Evolutionary conservation across 805 yeast species (phyloP).

Genomic region (Millerago galiae): DNA sequence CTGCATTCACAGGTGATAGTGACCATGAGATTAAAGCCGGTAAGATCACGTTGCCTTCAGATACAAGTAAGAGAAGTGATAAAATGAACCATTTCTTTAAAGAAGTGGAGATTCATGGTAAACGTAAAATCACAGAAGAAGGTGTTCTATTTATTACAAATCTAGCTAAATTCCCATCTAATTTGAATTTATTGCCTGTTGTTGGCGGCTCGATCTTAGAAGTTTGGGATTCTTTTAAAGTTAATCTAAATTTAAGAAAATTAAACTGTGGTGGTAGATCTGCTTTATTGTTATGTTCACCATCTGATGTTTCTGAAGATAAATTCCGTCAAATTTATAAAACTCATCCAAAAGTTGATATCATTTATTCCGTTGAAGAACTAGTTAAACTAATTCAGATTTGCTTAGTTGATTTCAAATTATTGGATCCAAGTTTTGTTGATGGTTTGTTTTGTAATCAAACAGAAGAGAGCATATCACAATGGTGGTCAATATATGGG

Average conservation of each 20-base stretch:
- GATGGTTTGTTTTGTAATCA: slow-evolving; percentile 82
- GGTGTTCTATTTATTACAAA: slow-evolving; percentile 76
- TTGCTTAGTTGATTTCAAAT: slow-evolving; percentile 68
- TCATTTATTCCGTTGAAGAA: slow-evolving; percentile 35
- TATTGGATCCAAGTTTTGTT: slow-evolving; percentile 59
- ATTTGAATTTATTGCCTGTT: slow-evolving; percentile 63
- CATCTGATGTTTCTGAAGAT: slow-evolving; percentile 72
- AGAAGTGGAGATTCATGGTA: slow-evolving; percentile 58
- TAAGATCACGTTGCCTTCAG: slow-evolving; percentile 43
- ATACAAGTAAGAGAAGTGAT: slow-evolving; percentile 28
- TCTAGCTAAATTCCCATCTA: slow-evolving; percentile 72
- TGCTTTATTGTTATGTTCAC: slow-evolving; percentile 59
- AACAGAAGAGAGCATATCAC: slow-evolving; percentile 62
- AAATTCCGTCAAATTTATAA: slow-evolving; percentile 74
- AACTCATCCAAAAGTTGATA: slow-evolving; percentile 35
- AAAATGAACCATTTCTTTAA: slow-evolving; percentile 53
- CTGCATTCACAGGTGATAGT: slow-evolving; percentile 81
- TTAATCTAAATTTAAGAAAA: slow-evolving; percentile 72
- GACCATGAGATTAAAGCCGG: slow-evolving; percentile 57
- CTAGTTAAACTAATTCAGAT: slow-evolving; percentile 70
- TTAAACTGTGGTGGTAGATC: slow-evolving; percentile 84
- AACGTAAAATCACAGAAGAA: slow-evolving; percentile 54
- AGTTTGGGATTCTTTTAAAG: slow-evolving; percentile 50
- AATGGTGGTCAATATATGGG: slow-evolving; percentile 84
- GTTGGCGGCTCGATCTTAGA: slow-evolving; percentile 46